Evolutionary conservation across 805 yeast species (phyloP).

Genomic region (Monosporozyma servazzii): DNA sequence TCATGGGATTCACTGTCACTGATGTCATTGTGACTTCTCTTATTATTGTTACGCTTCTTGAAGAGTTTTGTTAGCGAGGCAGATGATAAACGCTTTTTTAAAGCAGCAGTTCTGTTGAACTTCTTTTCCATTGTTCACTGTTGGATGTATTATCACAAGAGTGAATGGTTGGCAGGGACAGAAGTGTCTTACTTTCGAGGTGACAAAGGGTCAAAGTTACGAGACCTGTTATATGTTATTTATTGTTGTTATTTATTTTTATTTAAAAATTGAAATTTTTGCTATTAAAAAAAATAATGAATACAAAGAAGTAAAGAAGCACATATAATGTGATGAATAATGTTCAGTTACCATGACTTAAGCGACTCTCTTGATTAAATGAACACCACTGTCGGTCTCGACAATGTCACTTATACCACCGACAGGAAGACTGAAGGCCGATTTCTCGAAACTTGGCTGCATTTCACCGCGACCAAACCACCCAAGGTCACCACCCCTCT

Average conservation of each 20-base stretch:
- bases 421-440: conserved; percentile 69
- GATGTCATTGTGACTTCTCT: conserved; percentile 15
- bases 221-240: background rate
- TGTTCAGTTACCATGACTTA: background rate
- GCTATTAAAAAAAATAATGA: background rate
- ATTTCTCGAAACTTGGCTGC: conserved; percentile 92
- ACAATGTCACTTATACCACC: conserved; percentile 79
- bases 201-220: background rate
- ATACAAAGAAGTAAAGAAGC: background rate
- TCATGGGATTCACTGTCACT: conserved; percentile 7
- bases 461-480: conserved; percentile 80
- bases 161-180: background rate
- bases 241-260: background rate
- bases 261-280: background rate
- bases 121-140: conserved; percentile 1
- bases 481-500: conserved; percentile 88
- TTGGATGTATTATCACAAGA: too few species aligned
- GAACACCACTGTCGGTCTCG: conserved; percentile 87
- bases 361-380: conserved; percentile 58
- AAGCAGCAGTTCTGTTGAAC: conserved; percentile 13
- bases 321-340: background rate
- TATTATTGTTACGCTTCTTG: conserved; percentile 20
- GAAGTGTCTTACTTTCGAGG: background rate
- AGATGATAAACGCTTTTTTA: conserved; percentile 22
- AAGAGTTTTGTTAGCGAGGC: conserved; percentile 29